Evolutionary conservation across 208 protist genomes (phyloP), one percentile per base, ranked within the genome.

Genomic region (Trypanosoma brucei): DNA sequence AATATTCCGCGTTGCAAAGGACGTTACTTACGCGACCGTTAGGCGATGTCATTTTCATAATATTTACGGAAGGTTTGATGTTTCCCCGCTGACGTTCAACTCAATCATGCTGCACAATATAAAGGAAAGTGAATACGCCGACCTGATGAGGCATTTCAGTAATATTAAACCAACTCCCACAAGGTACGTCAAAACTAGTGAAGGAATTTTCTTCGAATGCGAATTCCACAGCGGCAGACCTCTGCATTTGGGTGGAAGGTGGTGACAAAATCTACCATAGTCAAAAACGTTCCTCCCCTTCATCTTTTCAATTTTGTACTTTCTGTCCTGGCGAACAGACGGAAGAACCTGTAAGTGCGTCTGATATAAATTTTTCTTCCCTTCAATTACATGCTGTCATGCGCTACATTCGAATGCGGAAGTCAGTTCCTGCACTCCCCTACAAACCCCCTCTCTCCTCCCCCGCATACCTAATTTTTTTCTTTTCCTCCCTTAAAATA

Each of bases 1-100:
- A 34, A 6, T 54, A n/a, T 54, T 54, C 30, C 50, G 50, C 22
- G 31, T 34, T n/a, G 31, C 50, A n/a, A 7, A n/a, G n/a, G n/a
- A 54, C 11, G 50, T 54, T 8, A 54, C 11, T n/a, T 54, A 54
- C 31, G 50, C 50, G 9, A 54, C 50, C 31, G 50, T 54, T 5
- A 54, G 50, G 31, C 6, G 50, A 34, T 54, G 50, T n/a, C 50
- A 54, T n/a, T 54, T 54, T n/a, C 50, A 54, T 31, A 54, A 54
- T n/a, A n/a, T 54, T n/a, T 34, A 34, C 50, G 50, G 50, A 34
- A 54, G 50, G 30, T 33, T 8, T 54, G 50, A 54, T n/a, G 9
- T 54, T n/a, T 54, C 11, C 50, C 50, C 50, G 9, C 22, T 54
- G 6, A 54, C 50, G 6, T n/a, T 35, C 6, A 54, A 54, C 50